phyloP scores from a whole-genome alignment of 805 yeast species.

The Hanseniaspora valbyensis region DNA sequence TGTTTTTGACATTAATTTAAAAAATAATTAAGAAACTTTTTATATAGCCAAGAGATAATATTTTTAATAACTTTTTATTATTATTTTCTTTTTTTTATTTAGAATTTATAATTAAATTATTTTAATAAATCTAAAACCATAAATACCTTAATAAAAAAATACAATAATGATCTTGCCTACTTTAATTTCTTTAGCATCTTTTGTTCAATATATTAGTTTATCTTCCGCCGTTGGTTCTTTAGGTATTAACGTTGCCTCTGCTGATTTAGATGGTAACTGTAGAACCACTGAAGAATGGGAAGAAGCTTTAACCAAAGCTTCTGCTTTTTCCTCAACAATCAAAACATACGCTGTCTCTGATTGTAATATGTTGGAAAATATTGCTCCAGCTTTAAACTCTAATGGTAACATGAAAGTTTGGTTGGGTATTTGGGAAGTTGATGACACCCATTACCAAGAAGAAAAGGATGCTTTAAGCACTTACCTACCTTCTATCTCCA shows the following conservation, averaged over 20 bases:
- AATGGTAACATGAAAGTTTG: slow-evolving; percentile 60
- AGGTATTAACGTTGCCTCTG: slow-evolving; percentile 80
- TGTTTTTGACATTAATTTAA: too few species aligned
- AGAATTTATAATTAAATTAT: neutral
- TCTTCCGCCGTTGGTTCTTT: slow-evolving; percentile 51
- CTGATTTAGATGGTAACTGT: slow-evolving; percentile 64
- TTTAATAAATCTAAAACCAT: neutral
- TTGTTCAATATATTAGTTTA: neutral
- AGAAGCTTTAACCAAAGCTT: slow-evolving; percentile 51
- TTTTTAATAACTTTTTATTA: too few species aligned
- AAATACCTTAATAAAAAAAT: neutral
- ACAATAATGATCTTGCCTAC: slow-evolving; percentile 26
- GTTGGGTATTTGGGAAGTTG: slow-evolving; percentile 91
- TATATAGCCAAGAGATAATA: too few species aligned
- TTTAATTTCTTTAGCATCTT: slow-evolving; percentile 30
- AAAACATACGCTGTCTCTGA: slow-evolving; percentile 89
- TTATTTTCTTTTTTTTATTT: neutral
- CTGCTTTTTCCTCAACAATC: slow-evolving; percentile 50
- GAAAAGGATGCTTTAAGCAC: slow-evolving; percentile 62
- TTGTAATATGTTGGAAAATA: slow-evolving; percentile 73
- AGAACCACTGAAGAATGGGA: slow-evolving; percentile 61
- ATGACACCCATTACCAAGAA: slow-evolving; percentile 59
- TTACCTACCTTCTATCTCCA: slow-evolving; percentile 64
- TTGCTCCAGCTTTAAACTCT: slow-evolving; percentile 78
- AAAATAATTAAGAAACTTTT: too few species aligned